Conservation (phyloP, 441 rosid species). For the Hura crepitans region DNA sequence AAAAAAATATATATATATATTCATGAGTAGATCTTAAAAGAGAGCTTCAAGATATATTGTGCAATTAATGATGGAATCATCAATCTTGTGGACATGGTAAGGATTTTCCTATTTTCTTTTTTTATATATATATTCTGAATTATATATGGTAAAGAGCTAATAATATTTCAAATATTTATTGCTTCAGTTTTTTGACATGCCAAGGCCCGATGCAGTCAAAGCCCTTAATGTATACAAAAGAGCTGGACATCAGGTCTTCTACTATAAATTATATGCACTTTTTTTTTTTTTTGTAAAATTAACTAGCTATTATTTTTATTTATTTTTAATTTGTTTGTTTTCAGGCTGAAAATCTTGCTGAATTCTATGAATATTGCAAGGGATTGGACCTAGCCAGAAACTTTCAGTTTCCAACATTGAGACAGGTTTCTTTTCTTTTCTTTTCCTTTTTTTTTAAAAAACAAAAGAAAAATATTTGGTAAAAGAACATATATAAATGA, state of each 20-base stretch:
- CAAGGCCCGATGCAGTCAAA: slow-evolving; percentile 77
- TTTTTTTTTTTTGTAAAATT: too few relatives aligned
- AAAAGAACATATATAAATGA: neutral
- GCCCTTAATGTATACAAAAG: slow-evolving; percentile 70
- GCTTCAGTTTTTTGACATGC: slow-evolving; percentile 81
- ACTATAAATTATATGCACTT: neutral
- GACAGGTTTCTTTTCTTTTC: slow-evolving; percentile 68
- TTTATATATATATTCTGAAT: too few relatives aligned
- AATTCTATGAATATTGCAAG: slow-evolving; percentile 82
- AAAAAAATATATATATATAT: too few relatives aligned
- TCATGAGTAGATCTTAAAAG: slow-evolving; percentile 53
- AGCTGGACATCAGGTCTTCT: slow-evolving; percentile 80
- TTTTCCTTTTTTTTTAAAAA: too few relatives aligned
- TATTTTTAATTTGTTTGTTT: neutral
- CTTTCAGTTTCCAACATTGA: slow-evolving; percentile 82
- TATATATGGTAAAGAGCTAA: neutral
- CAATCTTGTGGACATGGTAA: slow-evolving; percentile 83
- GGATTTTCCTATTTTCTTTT: too few relatives aligned
- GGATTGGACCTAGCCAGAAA: slow-evolving; percentile 82
- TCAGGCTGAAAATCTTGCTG: slow-evolving; percentile 81
- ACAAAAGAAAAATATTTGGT: too few relatives aligned
- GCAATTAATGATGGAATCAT: slow-evolving; percentile 87
- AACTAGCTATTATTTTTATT: neutral
- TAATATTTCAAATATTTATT: too few relatives aligned
- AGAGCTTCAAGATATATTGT: slow-evolving; percentile 87